Evolutionary conservation across 2,329 filamentous ascomycete genomes (phyloP).

Genomic region (Arthrobotrys entomopaga): DNA sequence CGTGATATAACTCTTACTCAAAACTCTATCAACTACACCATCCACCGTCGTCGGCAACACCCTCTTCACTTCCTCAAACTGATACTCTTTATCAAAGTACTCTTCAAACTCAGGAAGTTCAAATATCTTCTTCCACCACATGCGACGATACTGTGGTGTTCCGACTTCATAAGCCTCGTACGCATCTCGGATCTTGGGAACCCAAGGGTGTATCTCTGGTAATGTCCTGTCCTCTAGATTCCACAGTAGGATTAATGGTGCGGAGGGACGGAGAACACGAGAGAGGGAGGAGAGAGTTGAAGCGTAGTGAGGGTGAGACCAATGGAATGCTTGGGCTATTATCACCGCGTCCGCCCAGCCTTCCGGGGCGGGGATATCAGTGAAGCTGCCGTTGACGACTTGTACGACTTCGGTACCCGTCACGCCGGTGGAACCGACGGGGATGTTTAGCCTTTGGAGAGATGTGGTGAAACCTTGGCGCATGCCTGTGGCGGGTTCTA

Average conservation of each 20-base stretch:
- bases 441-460: background rate
- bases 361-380: conserved; percentile 27
- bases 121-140: conserved; percentile 42
- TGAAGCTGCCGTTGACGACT: conserved; percentile 30
- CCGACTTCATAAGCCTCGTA: conserved; percentile 44
- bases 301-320: conserved; percentile 46
- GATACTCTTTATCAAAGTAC: conserved; percentile 9
- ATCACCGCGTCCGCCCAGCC: conserved; percentile 43
- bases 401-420: conserved; percentile 22
- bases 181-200: conserved; percentile 32
- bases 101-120: conserved; percentile 32
- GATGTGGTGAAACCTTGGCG: conserved; percentile 22
- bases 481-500: conserved; percentile 47
- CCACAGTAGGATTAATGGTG: conserved; percentile 41
- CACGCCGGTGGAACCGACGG: conserved; percentile 9
- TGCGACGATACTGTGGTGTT: conserved; percentile 41
- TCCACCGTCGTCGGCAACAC: conserved; percentile 36
- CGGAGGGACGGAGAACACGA: conserved; percentile 15
- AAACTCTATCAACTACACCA: conserved; percentile 30
- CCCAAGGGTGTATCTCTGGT: conserved; percentile 34
- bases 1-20: conserved; percentile 54
- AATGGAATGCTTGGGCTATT: conserved; percentile 53
- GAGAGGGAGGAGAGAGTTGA: conserved; percentile 14
- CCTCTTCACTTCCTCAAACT: conserved; percentile 21
- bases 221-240: conserved; percentile 44